phyloP scores from a whole-genome alignment of 2,329 filamentous ascomycete species.

The Epichloe gansuensis region DNA sequence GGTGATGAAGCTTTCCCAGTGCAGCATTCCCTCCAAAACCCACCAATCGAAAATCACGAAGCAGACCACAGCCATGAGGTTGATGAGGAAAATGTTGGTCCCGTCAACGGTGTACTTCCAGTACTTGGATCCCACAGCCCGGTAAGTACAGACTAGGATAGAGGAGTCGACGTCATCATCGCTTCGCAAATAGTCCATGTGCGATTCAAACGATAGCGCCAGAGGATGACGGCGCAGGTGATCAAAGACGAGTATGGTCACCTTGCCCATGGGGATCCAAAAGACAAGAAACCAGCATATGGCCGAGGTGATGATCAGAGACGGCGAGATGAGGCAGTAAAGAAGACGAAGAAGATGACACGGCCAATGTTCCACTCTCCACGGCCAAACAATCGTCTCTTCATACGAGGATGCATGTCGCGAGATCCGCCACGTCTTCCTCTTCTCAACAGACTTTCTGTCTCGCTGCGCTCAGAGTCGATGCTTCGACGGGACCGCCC shows the following conservation, averaged over 20 bases:
- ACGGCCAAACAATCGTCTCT: conserved; percentile 83
- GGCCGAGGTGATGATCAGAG: conserved; percentile 71
- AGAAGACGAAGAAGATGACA: conserved; percentile 92
- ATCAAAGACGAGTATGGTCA: conserved; percentile 78
- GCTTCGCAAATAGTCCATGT: conserved; percentile 60
- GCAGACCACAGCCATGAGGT: conserved; percentile 82
- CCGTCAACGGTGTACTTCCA: conserved; percentile 99
- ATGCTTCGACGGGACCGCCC: conserved; percentile 80
- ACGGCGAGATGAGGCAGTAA: conserved; percentile 81
- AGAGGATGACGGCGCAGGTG: conserved; percentile 88
- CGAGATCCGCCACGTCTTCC: conserved; percentile 38
- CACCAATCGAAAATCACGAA: conserved; percentile 93
- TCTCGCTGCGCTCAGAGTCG: conserved; percentile 74
- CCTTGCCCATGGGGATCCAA: conserved; percentile 96
- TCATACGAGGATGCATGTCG: conserved; percentile 35
- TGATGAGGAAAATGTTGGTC: conserved; percentile 98
- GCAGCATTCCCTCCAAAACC: conserved; percentile 57
- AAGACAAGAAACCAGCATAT: conserved; percentile 97
- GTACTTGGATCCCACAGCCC: conserved; percentile 86
- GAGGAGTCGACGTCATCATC: conserved; percentile 65
- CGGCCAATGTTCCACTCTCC: conserved; percentile 92
- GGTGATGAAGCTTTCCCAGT: conserved; percentile 62
- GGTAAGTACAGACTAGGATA: conserved; percentile 91
- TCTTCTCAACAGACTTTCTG: conserved; percentile 71
- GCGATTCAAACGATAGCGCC: conserved; percentile 85